Conservation (phyloP, 768 basidiomycete species). For the Porpolomopsis calyptriformis region DNA sequence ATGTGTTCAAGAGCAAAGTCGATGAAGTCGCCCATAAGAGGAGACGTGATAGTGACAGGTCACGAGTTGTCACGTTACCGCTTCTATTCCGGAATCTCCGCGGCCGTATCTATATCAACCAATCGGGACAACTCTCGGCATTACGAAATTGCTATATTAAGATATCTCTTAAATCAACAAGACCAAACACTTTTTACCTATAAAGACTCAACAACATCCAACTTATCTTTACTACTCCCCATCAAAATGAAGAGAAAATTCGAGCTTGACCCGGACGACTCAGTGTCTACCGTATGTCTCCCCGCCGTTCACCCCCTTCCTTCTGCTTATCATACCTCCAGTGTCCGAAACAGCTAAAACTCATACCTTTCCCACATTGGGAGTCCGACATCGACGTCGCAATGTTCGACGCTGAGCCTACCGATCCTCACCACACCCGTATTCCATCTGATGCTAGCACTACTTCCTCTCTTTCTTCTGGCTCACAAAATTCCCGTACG, state of each 20-base stretch:
- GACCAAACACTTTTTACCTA: not conserved
- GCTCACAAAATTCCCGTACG: slow-evolving; percentile 28
- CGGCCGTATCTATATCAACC: not conserved
- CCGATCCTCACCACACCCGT: slow-evolving; percentile 46
- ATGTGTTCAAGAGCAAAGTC: slow-evolving; percentile 47
- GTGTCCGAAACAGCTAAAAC: slow-evolving; percentile 61
- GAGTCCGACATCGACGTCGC: slow-evolving; percentile 53
- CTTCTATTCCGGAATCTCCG: no score
- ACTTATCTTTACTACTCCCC: slow-evolving; percentile 9
- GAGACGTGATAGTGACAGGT: not conserved
- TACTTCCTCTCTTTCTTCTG: slow-evolving; percentile 35
- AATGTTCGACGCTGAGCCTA: slow-evolving; percentile 61
- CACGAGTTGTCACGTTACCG: not conserved
- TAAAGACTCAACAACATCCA: not conserved
- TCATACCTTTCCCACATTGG: slow-evolving; percentile 63
- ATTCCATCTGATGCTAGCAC: slow-evolving; percentile 57
- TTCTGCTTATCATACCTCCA: slow-evolving; percentile 20
- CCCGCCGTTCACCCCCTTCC: slow-evolving; percentile 9
- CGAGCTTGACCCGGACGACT: slow-evolving; percentile 45
- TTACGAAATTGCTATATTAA: not conserved
- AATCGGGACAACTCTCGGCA: not conserved
- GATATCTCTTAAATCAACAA: not conserved
- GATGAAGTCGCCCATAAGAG: slow-evolving; percentile 37
- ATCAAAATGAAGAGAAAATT: slow-evolving; percentile 74
- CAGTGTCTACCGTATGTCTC: slow-evolving; percentile 35